Evolutionary conservation across 768 basidiomycete species (phyloP).

Genomic region (Mycena maculata): DNA sequence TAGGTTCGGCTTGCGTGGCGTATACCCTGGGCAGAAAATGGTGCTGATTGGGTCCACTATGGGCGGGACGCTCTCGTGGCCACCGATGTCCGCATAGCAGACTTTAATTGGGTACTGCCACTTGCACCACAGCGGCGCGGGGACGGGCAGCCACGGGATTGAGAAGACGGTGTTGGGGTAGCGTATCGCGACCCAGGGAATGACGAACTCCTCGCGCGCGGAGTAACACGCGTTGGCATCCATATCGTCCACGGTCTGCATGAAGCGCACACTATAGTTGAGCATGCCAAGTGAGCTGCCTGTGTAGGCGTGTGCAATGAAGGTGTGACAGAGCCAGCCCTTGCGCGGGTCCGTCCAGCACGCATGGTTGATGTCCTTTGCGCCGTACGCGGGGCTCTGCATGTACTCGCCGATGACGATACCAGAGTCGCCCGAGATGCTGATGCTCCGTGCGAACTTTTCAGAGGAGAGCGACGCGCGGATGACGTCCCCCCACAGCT

Average conservation of each 20-base stretch:
- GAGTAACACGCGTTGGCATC: conserved; percentile 23
- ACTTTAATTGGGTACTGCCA: conserved; percentile 29
- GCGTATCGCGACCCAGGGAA: conserved; percentile 24
- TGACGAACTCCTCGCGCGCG: conserved; percentile 27
- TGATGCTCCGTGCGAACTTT: conserved; percentile 18
- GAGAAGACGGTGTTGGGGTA: conserved; percentile 27
- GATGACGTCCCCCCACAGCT: conserved; percentile 21
- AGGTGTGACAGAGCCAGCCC: conserved; percentile 23
- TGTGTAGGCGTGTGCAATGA: conserved; percentile 23
- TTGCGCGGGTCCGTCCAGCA: conserved; percentile 25
- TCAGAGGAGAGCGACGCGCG: neutral
- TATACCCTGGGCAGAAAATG: conserved; percentile 25
- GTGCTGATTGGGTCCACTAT: conserved; percentile 22
- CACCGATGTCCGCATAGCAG: conserved; percentile 23
- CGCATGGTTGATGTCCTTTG: conserved; percentile 15
- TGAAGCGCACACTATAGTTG: conserved; percentile 24
- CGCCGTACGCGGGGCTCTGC: conserved; percentile 27
- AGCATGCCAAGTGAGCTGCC: conserved; percentile 26
- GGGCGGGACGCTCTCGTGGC: conserved; percentile 21
- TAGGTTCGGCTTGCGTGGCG: conserved; percentile 18
- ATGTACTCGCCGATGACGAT: conserved; percentile 24
- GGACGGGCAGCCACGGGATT: conserved; percentile 24
- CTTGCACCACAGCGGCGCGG: conserved; percentile 23
- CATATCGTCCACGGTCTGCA: conserved; percentile 28
- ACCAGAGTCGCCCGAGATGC: conserved; percentile 23